Evolutionary conservation across 345 rosid species (phyloP), one percentile per base, ranked within the genome.

Genomic region (Salix caprea): DNA sequence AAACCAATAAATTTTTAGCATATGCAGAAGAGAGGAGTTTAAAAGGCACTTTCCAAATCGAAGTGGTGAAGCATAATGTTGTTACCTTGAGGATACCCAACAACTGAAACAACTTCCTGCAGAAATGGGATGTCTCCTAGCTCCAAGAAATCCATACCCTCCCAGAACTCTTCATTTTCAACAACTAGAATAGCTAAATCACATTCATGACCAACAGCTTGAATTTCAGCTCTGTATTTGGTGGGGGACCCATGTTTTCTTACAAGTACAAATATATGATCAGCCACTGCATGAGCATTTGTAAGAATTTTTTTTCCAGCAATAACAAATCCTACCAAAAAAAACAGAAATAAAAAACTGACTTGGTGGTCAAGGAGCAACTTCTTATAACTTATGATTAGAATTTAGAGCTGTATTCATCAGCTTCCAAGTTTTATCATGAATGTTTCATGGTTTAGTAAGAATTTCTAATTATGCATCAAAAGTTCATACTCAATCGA

Each of bases 1-100:
- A 4, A 0, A 34, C 36, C 36, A 4, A 34, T 34, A 34, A 4
- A 0, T 4, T 32, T 4, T 34, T 34, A 34, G 36, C 36, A 34
- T 34, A 4, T 4, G 36, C 5, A 34, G 36, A 34, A 34, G 36
- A 4, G 36, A 32, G 36, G 36, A 34, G 36, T 34, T 34, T 34
- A 34, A 34, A 4, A 34, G 36, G 36, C 36, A 34, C 36, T 34
- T 34, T 34, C 36, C 36, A 34, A 4, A 34, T 34, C 36, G 60
- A n/a, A 52, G n/a, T 13, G 18, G 58, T 26, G 36, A 23, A 0
- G 24, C 15, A 1, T 68, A 56, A 26, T 37, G 11, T 56, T 9
- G 39, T 71, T 84, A 93, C 95, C 98, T 86, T 92, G 96, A 80
- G 97, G 98, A 84, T 94, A 94, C 15, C 97, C 98, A 30, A 94